Conservation (phyloP, 2,329 filamentous ascomycete species). For the Trichoderma sp. region DNA sequence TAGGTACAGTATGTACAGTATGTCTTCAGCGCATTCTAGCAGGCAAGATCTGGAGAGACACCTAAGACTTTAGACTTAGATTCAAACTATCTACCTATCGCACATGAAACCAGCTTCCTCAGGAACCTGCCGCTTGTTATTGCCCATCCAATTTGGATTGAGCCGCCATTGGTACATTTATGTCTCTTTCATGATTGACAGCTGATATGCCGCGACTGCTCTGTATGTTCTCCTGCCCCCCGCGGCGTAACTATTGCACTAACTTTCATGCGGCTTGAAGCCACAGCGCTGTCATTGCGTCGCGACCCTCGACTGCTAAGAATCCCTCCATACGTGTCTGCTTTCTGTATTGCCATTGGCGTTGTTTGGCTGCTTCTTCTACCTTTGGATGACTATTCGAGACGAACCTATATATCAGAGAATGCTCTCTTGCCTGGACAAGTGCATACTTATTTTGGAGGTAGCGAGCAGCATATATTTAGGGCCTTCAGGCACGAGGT, state of each 20-base stretch:
- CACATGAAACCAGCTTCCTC: neutral
- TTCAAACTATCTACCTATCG: neutral
- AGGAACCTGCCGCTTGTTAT: neutral
- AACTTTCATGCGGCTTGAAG: conserved; percentile 39
- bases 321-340: conserved; percentile 84
- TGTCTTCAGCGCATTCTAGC: neutral
- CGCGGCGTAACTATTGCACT: neutral
- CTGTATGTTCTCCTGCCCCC: conserved; percentile 21
- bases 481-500: conserved; percentile 87
- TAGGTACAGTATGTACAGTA: neutral
- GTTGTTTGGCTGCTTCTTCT: conserved; percentile 88
- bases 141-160: neutral
- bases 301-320: conserved; percentile 81
- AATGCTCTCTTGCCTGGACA: conserved; percentile 95
- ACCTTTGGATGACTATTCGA: conserved; percentile 87
- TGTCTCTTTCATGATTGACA: neutral
- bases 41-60: neutral
- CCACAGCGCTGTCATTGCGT: conserved; percentile 70
- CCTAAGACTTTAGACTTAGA: neutral
- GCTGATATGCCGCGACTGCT: conserved; percentile 28
- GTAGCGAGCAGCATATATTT: conserved; percentile 94
- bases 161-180: neutral
- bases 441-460: conserved; percentile 96
- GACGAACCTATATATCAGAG: conserved; percentile 93
- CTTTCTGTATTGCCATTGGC: conserved; percentile 81